These are phyloP conservation scores for Medicago lupulina DNA, from an alignment of 306 rosid species.

Conservation along the genomic window DNA sequence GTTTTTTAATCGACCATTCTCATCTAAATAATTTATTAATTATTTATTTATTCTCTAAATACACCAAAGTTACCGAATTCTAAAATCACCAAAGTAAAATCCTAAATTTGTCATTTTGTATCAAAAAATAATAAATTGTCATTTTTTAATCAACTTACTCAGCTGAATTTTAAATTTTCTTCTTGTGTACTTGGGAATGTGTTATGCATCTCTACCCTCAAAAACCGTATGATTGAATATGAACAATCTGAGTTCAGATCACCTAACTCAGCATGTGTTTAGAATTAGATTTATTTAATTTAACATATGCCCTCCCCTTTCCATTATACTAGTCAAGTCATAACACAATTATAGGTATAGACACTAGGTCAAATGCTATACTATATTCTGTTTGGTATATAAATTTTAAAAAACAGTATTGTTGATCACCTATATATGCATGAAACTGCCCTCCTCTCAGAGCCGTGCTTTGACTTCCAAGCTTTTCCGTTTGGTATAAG, in stretches of 20 bases:
- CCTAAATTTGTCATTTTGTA: too few relatives aligned
- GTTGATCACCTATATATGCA: conserved; percentile 10
- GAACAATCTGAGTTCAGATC: conserved; percentile 10
- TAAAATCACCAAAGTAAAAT: too few relatives aligned
- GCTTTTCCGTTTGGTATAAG: background rate
- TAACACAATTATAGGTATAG: background rate
- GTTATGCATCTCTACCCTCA: background rate
- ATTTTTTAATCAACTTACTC: too few relatives aligned
- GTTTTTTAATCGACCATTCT: too few relatives aligned
- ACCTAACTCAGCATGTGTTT: conserved; percentile 32
- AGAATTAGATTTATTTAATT: conserved; percentile 17
- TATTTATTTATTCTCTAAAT: too few relatives aligned
- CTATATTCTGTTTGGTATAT: conserved; percentile 21
- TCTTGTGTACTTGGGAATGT: too few relatives aligned
- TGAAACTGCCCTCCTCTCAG: conserved; percentile 20
- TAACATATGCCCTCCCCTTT: conserved; percentile 34
- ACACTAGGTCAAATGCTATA: conserved; percentile 46
- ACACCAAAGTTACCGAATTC: too few relatives aligned
- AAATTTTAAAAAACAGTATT: background rate
- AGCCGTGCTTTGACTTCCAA: conserved; percentile 51
- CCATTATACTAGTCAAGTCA: conserved; percentile 1
- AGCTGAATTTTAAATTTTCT: too few relatives aligned
- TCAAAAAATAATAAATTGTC: too few relatives aligned
- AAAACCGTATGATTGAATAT: conserved; percentile 17
- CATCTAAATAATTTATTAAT: too few relatives aligned